Percentiles rank a stretch among this genome's conserved stretches.
phyloP scores from a whole-genome alignment of 345 rosid genomes.

The Streptanthus diversifolius region DNA sequence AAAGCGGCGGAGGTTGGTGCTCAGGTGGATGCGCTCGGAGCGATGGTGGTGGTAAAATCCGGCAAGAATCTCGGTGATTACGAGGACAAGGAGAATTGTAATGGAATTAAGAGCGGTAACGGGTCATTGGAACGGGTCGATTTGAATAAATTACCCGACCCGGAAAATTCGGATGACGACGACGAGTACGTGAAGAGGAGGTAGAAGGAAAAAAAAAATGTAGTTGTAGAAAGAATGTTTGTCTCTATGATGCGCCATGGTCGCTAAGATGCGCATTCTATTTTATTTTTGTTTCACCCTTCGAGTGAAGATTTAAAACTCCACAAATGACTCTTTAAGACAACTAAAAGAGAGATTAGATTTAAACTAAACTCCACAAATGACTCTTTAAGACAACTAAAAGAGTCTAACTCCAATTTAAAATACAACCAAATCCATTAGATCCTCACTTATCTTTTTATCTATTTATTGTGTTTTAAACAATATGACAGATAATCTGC shows the following conservation, averaged over 20 bases:
- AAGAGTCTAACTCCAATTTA: too few species aligned
- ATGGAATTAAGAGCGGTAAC: constrained; percentile 29
- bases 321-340: too few species aligned
- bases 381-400: too few species aligned
- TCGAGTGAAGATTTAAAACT: not conserved
- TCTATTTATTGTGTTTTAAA: too few species aligned
- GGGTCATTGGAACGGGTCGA: constrained; percentile 60
- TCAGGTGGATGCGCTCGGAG: constrained; percentile 74
- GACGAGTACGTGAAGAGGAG: constrained; percentile 41
- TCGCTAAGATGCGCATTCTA: constrained; percentile 12
- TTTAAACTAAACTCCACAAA: too few species aligned
- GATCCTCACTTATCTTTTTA: too few species aligned
- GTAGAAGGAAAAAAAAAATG: not conserved
- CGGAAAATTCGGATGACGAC: constrained; percentile 57
- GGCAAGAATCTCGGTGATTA: not conserved
- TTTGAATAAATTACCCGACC: constrained; percentile 90
- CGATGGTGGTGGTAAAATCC: constrained; percentile 33
- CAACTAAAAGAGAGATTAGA: too few species aligned
- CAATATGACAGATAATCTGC: too few species aligned
- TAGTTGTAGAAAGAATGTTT: constrained; percentile 22
- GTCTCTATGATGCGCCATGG: constrained; percentile 4
- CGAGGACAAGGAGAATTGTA: constrained; percentile 4
- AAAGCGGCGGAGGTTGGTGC: constrained; percentile 95
- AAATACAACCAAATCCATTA: too few species aligned
- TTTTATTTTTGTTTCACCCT: not conserved